Evolutionary conservation across 2,329 filamentous ascomycete species (phyloP), one percentile per base, ranked within the genome.

Genomic region (Apiospora koreana): DNA sequence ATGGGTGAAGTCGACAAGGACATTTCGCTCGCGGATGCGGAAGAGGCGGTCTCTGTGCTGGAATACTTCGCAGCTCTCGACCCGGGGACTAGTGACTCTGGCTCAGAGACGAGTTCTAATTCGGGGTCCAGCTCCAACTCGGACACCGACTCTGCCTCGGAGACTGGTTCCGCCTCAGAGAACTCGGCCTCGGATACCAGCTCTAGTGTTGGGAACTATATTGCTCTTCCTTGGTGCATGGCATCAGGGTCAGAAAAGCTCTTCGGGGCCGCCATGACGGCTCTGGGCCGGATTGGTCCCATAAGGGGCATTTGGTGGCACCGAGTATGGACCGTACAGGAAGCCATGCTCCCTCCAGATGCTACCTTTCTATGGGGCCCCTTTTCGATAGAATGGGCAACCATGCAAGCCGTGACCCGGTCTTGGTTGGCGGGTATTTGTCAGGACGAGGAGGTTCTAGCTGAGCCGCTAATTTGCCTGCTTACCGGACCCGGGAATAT

Each of bases 241-340:
- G n/a, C n/a, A n/a, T n/a, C n/a, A 3, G 18, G 28, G 16, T 58
- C 50, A 18, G 25, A 58, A 28, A 25, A 54, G n/a, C 16, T 25
- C 0, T 41, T 54, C 31, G 6, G 46, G 21, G 66, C 67, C 31
- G 31, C 54, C 48, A 42, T 68, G 31, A 2, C 10, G 14, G 43
- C 67, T 21, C 7, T 68, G n/a, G n/a, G 48, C 3, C 54, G 21
- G 31, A 68, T 68, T 8, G 14, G 46, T 16, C 43, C 45, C n/a
- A 21, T 12, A n/a, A 38, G 54, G 31, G 35, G 46, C 18, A 12
- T 31, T 23, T 68, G 67, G 67, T 68, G 67, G 46, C 35, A 46
- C 23, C 46, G 46, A 18, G 41, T 68, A 58, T 68, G 67, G 67
- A 68, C 46, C 3, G 43, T 68, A 2, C 67, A 68, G 31, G 67